Evolutionary conservation across 2,329 filamentous ascomycete genomes (phyloP), one percentile per base, ranked within the genome.

Genomic region (Colletotrichum sp.): DNA sequence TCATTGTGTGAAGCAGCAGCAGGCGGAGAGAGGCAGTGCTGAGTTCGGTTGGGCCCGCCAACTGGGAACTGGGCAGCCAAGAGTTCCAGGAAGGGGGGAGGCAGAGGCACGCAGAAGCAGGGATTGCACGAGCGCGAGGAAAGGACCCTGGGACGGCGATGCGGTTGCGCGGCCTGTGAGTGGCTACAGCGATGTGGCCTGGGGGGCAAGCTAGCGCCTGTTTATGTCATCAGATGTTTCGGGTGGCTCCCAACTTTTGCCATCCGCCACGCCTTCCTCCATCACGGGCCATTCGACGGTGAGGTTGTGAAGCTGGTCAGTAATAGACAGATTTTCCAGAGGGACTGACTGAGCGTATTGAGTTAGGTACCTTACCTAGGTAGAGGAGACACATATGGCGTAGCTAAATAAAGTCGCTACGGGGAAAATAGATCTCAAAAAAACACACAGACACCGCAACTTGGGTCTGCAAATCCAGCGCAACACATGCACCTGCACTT

Each of bases 161-260:
- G 68, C 28, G 62, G 72, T 32, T 75, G 68, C 60, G 36, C 30
- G 36, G 22, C 36, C 26, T 68, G 22, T 72, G 72, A 72, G 36
- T 75, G 72, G 72, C 63, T 71, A 30, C 64, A 28, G 28, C 22
- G n/a, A 30, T n/a, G 26, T n/a, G 52, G 52, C 24, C 13, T 24
- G 24, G 66, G 18, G 44, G 10, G 28, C 12, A 18, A n/a, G 52
- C 72, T 75, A 55, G 73, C 57, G 73, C 63, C 9, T 44, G 70
- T 60, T 76, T 76, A 73, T 76, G 74, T 74, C 74, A 76, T 76
- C 70, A 69, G 34, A 69, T 76, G 74, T 69, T 76, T 76, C 70
- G 63, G 39, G 39, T 72, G 68, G 62, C 44, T 72, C 55, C 44
- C 55, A 26, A 13, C n/a, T 30, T 59, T 67, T 65, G 63, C 39